phyloP scores from a whole-genome alignment of 2,329 filamentous ascomycete genomes.

The Xylariomycetidae sp. region DNA sequence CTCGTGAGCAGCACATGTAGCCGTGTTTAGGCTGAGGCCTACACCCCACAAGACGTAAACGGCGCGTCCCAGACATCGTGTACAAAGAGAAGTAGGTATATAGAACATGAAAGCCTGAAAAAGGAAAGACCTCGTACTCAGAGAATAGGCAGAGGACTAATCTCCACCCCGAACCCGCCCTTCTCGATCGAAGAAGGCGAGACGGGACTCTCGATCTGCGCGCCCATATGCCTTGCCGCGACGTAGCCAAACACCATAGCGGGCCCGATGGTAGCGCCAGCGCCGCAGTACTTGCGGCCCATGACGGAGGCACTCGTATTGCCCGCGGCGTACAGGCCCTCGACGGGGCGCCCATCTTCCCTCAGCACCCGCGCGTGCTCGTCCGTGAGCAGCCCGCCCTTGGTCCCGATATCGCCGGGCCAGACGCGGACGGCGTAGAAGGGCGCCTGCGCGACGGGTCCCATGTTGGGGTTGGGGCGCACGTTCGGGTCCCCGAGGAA shows the following conservation, averaged over 20 bases:
- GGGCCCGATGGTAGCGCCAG: constrained; percentile 30
- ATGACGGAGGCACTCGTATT: constrained; percentile 29
- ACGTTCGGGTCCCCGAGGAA: constrained; percentile 27
- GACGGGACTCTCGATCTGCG: no score
- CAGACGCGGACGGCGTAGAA: constrained; percentile 29
- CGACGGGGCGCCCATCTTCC: constrained; percentile 9
- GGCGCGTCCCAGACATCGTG: no score
- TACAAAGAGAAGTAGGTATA: no score
- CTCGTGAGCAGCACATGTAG: no score
- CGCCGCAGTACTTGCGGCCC: constrained; percentile 28
- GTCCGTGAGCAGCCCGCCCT: constrained; percentile 30
- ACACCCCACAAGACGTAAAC: no score
- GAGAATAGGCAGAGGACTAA: neutral
- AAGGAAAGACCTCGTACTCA: no score
- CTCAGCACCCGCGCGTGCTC: constrained; percentile 17
- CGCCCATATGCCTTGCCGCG: constrained; percentile 11
- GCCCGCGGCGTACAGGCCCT: constrained; percentile 29
- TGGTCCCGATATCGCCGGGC: constrained; percentile 32
- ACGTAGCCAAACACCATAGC: constrained; percentile 30
- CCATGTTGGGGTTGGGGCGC: constrained; percentile 26
- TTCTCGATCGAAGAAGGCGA: no score
- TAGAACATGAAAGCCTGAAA: no score
- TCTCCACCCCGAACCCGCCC: neutral
- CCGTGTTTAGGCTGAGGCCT: no score
- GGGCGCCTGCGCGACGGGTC: constrained; percentile 20